Conservation (phyloP, 164 flowering plant species). For the Vitis labrusca region DNA sequence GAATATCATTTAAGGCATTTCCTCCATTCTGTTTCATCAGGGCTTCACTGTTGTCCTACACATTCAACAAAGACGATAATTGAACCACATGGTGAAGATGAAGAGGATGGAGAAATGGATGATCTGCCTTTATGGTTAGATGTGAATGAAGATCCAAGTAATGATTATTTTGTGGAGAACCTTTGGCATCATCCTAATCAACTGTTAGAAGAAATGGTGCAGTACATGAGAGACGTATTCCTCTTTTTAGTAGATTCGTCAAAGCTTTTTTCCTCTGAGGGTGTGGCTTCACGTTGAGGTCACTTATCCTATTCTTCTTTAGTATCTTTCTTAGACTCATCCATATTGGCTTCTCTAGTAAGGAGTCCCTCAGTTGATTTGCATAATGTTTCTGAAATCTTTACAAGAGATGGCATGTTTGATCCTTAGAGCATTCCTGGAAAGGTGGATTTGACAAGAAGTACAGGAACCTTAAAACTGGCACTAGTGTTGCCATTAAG, state of each 20-base stretch:
- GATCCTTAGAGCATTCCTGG: slow-evolving; percentile 40
- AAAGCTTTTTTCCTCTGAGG: slow-evolving; percentile 24
- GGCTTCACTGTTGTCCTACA: slow-evolving; percentile 4
- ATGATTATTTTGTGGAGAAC: slow-evolving; percentile 17
- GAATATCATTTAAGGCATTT: slow-evolving; percentile 32
- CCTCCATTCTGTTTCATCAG: slow-evolving; percentile 6
- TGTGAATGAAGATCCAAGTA: slow-evolving; percentile 5
- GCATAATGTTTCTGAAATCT: slow-evolving; percentile 14
- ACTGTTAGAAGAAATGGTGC: slow-evolving; percentile 50
- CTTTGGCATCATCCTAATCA: slow-evolving; percentile 38
- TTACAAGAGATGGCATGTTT: slow-evolving; percentile 16
- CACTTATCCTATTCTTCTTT: slow-evolving; percentile 34
- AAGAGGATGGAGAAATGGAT: not conserved
- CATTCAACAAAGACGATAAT: not conserved
- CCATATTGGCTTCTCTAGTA: slow-evolving; percentile 8
- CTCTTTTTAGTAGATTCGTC: slow-evolving; percentile 36
- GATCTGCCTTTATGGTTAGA: not conserved
- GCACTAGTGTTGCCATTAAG: no score
- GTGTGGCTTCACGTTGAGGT: slow-evolving; percentile 29
- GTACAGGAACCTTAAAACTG: not conserved
- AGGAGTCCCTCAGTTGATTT: slow-evolving; percentile 23
- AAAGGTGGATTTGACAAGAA: slow-evolving; percentile 28
- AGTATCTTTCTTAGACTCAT: slow-evolving; percentile 29
- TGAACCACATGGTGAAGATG: not conserved
- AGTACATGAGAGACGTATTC: slow-evolving; percentile 46